phyloP scores from a whole-genome alignment of 192 early-diverging fungal genomes.

The Linnemannia exigua region DNA sequence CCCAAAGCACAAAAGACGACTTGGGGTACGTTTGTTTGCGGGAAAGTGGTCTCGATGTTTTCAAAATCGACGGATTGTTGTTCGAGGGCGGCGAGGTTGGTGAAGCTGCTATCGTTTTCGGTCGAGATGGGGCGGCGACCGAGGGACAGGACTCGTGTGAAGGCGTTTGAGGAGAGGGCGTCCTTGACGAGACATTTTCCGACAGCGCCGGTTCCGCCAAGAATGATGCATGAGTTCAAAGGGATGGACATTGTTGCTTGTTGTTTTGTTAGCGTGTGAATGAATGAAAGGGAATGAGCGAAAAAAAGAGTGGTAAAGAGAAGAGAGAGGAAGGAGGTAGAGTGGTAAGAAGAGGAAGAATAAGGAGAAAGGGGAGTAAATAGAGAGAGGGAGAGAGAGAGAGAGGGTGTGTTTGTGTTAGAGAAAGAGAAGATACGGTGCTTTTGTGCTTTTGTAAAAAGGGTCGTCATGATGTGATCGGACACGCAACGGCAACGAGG shows the following conservation, averaged over 20 bases:
- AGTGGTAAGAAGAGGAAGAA: not conserved
- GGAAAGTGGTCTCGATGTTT: slow-evolving; percentile 63
- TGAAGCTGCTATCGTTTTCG: slow-evolving; percentile 32
- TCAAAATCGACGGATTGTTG: slow-evolving; percentile 85
- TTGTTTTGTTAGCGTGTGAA: slow-evolving; percentile 20
- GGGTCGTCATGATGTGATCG: not conserved
- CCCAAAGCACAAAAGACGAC: slow-evolving; percentile 81
- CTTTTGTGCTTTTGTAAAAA: no score
- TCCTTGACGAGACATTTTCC: slow-evolving; percentile 71
- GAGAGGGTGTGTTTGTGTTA: no score
- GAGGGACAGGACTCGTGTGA: slow-evolving; percentile 67
- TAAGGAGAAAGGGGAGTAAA: not conserved
- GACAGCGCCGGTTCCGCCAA: slow-evolving; percentile 69
- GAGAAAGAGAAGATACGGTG: no score
- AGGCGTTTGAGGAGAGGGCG: slow-evolving; percentile 60
- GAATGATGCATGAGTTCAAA: slow-evolving; percentile 43
- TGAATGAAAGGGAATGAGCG: slow-evolving; percentile 31
- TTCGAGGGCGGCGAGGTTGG: slow-evolving; percentile 46
- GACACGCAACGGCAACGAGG: not conserved
- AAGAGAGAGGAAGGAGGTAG: not conserved
- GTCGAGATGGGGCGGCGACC: slow-evolving; percentile 60
- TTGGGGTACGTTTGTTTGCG: slow-evolving; percentile 27
- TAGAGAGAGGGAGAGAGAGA: not conserved
- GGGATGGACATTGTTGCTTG: slow-evolving; percentile 30
- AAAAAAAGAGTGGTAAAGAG: not conserved